Base-by-base conservation (phyloP, 352 stramenopile genomes). In the Sclerospora graminicola region DNA sequence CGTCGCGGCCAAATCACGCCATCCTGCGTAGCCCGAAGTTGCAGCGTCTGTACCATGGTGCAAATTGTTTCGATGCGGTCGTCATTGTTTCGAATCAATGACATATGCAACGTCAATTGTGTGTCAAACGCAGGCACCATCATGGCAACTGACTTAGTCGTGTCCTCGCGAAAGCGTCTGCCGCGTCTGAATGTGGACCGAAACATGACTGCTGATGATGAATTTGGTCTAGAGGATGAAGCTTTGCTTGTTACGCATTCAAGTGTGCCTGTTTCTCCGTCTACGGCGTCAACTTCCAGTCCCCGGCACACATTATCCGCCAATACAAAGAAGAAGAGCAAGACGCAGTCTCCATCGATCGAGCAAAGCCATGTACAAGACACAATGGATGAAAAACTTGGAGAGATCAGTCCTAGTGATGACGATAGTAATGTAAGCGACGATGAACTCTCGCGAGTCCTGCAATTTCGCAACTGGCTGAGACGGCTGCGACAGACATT, bases 1-100 rank as follows among this genome's bases (percentile, higher is more conserved):
- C 76, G 57, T 0, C 69, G 70, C 41, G 77, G 63, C 77, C 77
- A 92, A 43, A 92, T 77, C 20, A 89, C 70, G 36, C 75, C 78
- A 45, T 71, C 60, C 48, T 83, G 66, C 31, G 76, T 82, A 20
- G 73, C 67, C 19, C 63, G 67, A 41, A 92, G 69, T 60, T 66
- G 66, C 10, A 87, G 53, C 49, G 68, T 71, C 42, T 66, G 65
- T 45, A 89, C 74, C 73, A 89, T 89, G 16, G 19, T 26, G 16
- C 27, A 9, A 16, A 34, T 0, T 26, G 21, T n/a, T n/a, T n/a
- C 21, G 21, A 6, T 3, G 21, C 3, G 6, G 21, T 7, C 2
- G 30, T 23, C 32, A 23, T 23, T 37, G 20, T 37, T 37, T 37
- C 15, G 10, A 11, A n/a, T 13, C 4, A 37, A 19, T 37, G n/a